Conservation (phyloP, 768 basidiomycete species). For the Panellus pusillus region DNA sequence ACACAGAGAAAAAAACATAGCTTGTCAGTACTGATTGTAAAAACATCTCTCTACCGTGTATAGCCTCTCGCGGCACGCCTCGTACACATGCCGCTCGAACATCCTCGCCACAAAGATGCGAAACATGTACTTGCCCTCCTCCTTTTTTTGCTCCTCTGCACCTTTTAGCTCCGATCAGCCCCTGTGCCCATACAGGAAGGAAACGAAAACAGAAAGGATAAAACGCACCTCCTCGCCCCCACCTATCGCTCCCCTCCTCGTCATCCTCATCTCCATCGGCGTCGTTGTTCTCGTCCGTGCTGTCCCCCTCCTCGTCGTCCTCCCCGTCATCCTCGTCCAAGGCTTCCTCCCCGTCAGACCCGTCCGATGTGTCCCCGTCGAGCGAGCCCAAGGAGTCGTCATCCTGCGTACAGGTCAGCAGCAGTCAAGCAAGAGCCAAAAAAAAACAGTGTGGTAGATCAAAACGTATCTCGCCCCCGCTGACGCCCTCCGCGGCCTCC, state of each 20-base stretch:
- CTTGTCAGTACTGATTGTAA: too few species aligned
- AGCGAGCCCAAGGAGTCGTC: conserved; percentile 42
- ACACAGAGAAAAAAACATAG: too few species aligned
- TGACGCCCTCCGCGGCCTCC: conserved; percentile 25
- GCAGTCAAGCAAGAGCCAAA: too few species aligned
- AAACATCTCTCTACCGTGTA: too few species aligned
- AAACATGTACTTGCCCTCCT: conserved; percentile 99
- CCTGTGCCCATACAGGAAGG: conserved; percentile 7
- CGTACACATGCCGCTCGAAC: conserved; percentile 98
- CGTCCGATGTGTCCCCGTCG: conserved; percentile 61
- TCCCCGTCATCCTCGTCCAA: conserved; percentile 66
- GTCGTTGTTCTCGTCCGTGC: conserved; percentile 41
- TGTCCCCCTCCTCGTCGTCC: conserved; percentile 46
- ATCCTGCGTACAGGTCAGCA: conserved; percentile 21
- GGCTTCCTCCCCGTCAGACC: conserved; percentile 61
- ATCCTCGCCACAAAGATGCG: conserved; percentile 98
- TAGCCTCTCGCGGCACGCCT: conserved; percentile 96
- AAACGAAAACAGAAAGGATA: conserved; percentile 2
- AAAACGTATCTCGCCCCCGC: conserved; percentile 19
- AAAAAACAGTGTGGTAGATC: neutral
- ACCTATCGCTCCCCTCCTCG: conserved; percentile 25
- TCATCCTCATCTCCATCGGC: conserved; percentile 50
- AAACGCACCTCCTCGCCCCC: conserved; percentile 44
- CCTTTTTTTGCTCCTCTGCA: conserved; percentile 96
- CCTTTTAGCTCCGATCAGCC: conserved; percentile 37